Evolutionary conservation across 208 protist genomes (phyloP), one percentile per base, ranked within the genome.

Genomic region (Acanthamoeba triangularis): DNA sequence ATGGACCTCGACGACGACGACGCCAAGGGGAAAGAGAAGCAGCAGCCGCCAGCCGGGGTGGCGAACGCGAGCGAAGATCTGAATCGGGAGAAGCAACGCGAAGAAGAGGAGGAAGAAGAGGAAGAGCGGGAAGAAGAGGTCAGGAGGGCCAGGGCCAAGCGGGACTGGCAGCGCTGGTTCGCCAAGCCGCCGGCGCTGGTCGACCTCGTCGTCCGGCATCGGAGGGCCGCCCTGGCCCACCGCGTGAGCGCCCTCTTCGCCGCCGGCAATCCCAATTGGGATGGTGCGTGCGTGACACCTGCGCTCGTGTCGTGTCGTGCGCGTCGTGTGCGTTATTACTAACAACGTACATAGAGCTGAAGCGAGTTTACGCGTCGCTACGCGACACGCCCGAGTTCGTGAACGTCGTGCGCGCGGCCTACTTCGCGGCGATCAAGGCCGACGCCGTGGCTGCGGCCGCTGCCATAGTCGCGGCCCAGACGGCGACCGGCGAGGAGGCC

Each of bases 121-220:
- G 54, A 61, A 2, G 59, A 65, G 23, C 14, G 20, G 25, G 59
- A 65, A n/a, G 59, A 23, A 18, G 59, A 23, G 59, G 59, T 16
- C 59, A 23, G 59, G 25, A 11, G 14, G 16, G 59, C 59, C 20
- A 23, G 14, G 25, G 59, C 59, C 59, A 20, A 47, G 69, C 14
- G n/a, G 69, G 69, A 78, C n/a, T 78, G 69, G 69, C n/a, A 78
- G 69, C 69, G 69, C 7, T 78, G 69, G 69, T 78, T 78, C 69
- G 69, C n/a, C 13, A 16, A n/a, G 37, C 69, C 69, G 69, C 69
- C 69, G 10, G 69, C 69, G 23, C 69, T 78, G 14, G 69, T 44
- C 23, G 69, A 78, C 30, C n/a, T 78, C 13, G 37, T 78, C 11
- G 16, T 78, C 8, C 33, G 37, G 3, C n/a, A 78, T 10, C 69